Percentiles rank a stretch among this genome's conserved stretches.
Evolutionary conservation across 1,284 basidiomycete species (phyloP).

Genomic region (Rhodotorula mucilaginosa): DNA sequence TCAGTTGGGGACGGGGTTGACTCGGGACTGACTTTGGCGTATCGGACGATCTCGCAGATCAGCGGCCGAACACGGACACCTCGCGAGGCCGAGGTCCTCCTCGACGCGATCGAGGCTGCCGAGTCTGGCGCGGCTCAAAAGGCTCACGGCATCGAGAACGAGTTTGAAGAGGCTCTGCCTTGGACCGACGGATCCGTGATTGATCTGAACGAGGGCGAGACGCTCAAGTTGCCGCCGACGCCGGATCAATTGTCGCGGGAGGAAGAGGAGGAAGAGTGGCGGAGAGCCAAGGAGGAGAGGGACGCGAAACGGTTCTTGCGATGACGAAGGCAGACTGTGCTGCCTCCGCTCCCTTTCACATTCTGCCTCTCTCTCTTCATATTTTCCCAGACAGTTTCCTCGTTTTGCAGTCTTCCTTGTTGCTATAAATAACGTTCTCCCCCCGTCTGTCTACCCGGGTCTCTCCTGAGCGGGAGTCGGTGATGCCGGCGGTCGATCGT

Average conservation of each 20-base stretch:
- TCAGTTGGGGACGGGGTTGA: not conserved
- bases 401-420: not conserved
- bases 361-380: not conserved
- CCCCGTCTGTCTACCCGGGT: no score
- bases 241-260: slow-evolving; percentile 49
- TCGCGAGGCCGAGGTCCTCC: slow-evolving; percentile 50
- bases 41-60: not conserved
- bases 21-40: not conserved
- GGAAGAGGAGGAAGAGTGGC: slow-evolving; percentile 46
- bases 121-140: slow-evolving; percentile 56
- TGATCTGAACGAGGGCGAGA: slow-evolving; percentile 48
- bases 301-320: slow-evolving; percentile 21
- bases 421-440: not conserved
- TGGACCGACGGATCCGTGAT: slow-evolving; percentile 28
- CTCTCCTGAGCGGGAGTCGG: no score
- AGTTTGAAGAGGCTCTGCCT: slow-evolving; percentile 31
- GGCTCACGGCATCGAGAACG: slow-evolving; percentile 43
- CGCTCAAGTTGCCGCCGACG: slow-evolving; percentile 53
- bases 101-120: slow-evolving; percentile 54
- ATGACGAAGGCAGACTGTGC: not conserved
- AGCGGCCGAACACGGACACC: slow-evolving; percentile 53
- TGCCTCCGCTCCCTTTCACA: not conserved
- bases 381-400: not conserved
- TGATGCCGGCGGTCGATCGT: no score
- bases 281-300: slow-evolving; percentile 13